Base-by-base conservation (phyloP, 345 rosid genomes). In the Melastoma malabathricum region DNA sequence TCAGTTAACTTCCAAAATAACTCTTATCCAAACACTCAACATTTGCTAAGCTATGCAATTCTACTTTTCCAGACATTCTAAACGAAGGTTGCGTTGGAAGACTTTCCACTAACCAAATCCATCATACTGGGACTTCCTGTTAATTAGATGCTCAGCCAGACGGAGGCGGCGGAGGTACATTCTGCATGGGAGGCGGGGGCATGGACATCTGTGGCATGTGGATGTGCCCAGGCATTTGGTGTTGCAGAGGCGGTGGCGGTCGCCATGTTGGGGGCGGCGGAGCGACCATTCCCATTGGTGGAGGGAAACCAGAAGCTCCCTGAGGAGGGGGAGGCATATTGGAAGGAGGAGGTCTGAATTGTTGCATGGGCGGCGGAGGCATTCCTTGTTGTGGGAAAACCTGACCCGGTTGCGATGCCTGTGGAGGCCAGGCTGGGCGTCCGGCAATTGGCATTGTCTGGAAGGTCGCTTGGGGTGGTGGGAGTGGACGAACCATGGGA, bases 251-350 rank as follows among this genome's bases (percentile, higher is more conserved):
- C 6, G 78, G 95, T 19, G 84, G 97, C 45, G 85, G 82, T 14
- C 71, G 92, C 19, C 75, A 84, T 64, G 71, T 75, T 5, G 39
- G 57, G 25, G 69, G 88, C 60, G 74, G 82, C 19, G 68, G 92
- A 18, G 50, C 65, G 43, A 73, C 80, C 84, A 85, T 79, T 50
- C 82, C 89, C 87, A 84, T 75, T 50, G 68, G 84, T 66, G 72
- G 94, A 18, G 86, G 95, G 0, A 73, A 62, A 52, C 52, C 63
- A 5, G 51, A 60, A 50, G 58, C 69, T 18, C 55, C 64, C 59
- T 75, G 83, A 39, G 76, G 95, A 0, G 87, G 93, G 0, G 74
- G 87, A 1, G 77, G 92, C 86, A 80, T 75, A 60, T 73, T 83
- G 19, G 69, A 79, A 15, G 84, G 80, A 2, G 84, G 82, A 8